These are phyloP conservation scores for Thuja plicata DNA, from an alignment of 83 land plant species.

Conservation along the genomic window DNA sequence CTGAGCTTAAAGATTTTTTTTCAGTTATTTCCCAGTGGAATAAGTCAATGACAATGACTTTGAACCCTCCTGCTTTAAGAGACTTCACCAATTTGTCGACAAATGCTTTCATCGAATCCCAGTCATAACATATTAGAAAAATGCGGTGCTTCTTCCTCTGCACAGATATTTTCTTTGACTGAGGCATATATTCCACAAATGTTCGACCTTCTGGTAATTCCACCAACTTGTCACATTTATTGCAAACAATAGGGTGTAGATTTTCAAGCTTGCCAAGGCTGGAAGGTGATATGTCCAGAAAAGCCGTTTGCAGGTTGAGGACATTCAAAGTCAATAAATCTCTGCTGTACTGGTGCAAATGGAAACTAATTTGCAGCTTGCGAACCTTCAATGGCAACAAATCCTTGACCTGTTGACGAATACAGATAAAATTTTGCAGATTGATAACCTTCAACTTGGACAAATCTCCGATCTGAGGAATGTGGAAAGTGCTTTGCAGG, in stretches of 20 bases:
- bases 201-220: neutral
- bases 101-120: neutral
- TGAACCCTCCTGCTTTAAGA: neutral
- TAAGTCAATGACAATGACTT: neutral
- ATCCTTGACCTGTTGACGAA: neutral
- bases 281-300: neutral
- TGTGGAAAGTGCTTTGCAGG: neutral
- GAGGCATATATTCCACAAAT: neutral
- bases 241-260: neutral
- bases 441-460: neutral
- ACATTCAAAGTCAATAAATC: neutral
- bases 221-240: neutral
- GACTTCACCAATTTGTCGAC: neutral
- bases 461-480: neutral
- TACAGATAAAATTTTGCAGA: neutral
- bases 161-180: neutral
- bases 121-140: neutral
- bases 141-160: neutral
- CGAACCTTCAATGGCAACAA: neutral
- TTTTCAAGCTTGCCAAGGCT: neutral
- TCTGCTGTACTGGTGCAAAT: neutral
- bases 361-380: neutral
- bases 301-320: neutral
- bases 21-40: neutral
- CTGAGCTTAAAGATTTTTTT: neutral